Conservation (phyloP, 2,329 filamentous ascomycete species). For the Ophiostoma australiae region DNA sequence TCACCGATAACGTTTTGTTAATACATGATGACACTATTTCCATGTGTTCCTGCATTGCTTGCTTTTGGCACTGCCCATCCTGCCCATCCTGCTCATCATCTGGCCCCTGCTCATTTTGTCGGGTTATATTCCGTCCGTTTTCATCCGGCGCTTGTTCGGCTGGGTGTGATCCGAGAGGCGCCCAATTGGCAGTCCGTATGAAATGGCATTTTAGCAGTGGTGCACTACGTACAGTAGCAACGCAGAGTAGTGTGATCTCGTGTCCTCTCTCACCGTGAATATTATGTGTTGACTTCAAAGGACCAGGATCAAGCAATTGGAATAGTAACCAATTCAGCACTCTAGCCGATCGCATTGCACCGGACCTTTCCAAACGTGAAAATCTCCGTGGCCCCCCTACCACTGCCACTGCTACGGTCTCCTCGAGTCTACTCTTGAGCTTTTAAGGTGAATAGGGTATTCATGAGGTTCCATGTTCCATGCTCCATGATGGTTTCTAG, state of each 20-base stretch:
- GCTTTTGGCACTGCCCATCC: neutral
- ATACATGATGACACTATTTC: neutral
- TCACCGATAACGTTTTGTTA: too few species aligned
- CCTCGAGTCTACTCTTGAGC: neutral
- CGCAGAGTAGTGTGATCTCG: too few species aligned
- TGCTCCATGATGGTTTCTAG: neutral
- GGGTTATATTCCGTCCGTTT: neutral
- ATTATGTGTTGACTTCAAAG: too few species aligned
- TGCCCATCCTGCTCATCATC: neutral
- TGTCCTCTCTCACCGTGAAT: neutral
- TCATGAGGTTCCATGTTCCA: neutral
- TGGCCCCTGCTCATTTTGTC: neutral
- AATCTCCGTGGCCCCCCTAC: neutral
- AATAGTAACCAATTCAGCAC: neutral
- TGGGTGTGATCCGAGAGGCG: neutral
- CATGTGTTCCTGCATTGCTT: slow-evolving; percentile 1
- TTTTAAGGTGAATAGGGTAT: neutral
- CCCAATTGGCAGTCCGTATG: neutral
- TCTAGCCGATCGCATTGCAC: neutral
- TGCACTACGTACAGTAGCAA: neutral
- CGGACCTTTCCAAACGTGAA: neutral
- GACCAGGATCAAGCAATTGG: neutral
- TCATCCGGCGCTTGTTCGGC: neutral
- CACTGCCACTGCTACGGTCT: neutral
- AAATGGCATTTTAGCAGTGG: neutral